These are phyloP conservation scores for Aeschynomene evenia DNA, from an alignment of 306 rosid species.

Conservation along the genomic window DNA sequence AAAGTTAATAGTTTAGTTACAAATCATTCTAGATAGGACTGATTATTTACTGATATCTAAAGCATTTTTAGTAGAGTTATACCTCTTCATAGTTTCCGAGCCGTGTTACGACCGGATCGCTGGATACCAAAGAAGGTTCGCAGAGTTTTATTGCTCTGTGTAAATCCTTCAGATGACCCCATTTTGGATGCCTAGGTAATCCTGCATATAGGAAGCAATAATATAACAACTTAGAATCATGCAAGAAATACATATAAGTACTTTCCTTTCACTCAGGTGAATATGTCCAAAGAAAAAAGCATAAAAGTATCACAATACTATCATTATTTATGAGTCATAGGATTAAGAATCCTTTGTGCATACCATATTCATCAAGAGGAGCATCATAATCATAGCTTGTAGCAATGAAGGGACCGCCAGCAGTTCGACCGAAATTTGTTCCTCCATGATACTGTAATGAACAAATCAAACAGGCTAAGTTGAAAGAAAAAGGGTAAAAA, in stretches of 20 bases:
- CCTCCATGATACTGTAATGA: conserved; percentile 89
- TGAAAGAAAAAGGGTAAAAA: conserved; percentile 7
- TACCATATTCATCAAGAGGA: conserved; percentile 97
- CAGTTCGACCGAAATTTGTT: conserved; percentile 97
- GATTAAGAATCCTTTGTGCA: not conserved
- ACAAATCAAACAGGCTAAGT: conserved; percentile 23
- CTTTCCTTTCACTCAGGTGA: not conserved
- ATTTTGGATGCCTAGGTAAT: conserved; percentile 76
- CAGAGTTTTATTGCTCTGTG: conserved; percentile 90
- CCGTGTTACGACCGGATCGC: conserved; percentile 59
- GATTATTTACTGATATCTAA: conserved; percentile 4
- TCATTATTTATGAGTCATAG: not conserved
- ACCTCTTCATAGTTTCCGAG: conserved; percentile 86
- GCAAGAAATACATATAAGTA: not conserved
- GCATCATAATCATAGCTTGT: conserved; percentile 99
- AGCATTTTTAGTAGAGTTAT: conserved; percentile 18
- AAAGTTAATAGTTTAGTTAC: conserved; percentile 18
- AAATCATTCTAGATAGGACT: conserved; percentile 19
- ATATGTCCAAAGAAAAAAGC: not conserved
- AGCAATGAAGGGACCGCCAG: conserved; percentile 97
- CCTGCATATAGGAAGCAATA: conserved; percentile 49
- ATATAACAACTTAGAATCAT: conserved; percentile 16
- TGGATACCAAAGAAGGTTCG: conserved; percentile 88
- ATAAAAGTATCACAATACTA: not conserved
- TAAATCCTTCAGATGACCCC: conserved; percentile 98